A percentile compares a stretch with the other conserved stretches of the same genome.
Conservation (phyloP, 2,329 filamentous ascomycete species). For the Phialocephala subalpina region DNA sequence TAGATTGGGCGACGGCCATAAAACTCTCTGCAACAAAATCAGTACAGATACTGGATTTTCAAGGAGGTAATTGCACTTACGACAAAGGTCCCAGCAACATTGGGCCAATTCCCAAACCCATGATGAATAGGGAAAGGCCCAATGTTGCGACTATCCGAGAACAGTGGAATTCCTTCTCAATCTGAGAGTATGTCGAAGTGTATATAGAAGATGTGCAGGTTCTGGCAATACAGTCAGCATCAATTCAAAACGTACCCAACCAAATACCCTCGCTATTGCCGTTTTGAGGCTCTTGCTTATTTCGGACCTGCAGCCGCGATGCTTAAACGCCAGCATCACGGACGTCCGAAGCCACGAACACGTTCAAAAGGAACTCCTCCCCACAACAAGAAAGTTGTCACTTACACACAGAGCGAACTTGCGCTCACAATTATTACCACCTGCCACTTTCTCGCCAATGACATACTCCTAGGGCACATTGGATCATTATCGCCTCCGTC, state of each 20-base stretch:
- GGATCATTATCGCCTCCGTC: constrained; percentile 77
- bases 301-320: neutral
- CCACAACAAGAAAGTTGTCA: constrained; percentile 41
- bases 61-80: constrained; percentile 45
- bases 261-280: neutral
- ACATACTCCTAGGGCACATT: constrained; percentile 75
- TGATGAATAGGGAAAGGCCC: constrained; percentile 83
- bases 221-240: constrained; percentile 50
- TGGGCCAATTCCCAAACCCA: constrained; percentile 70
- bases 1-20: constrained; percentile 87
- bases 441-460: constrained; percentile 74
- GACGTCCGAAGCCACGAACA: constrained; percentile 4
- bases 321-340: neutral
- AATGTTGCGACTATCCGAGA: constrained; percentile 78
- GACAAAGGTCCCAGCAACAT: constrained; percentile 64
- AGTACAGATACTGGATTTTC: constrained; percentile 11
- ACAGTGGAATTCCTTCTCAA: constrained; percentile 76
- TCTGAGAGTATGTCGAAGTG: constrained; percentile 80
- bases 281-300: neutral
- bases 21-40: constrained; percentile 58
- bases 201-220: constrained; percentile 91
- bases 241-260: neutral
- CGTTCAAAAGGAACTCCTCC: constrained; percentile 7
- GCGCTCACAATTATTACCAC: constrained; percentile 78
- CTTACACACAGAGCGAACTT: constrained; percentile 85